Evolutionary conservation across 441 rosid species (phyloP).

Genomic region (Aleurites moluccanus): DNA sequence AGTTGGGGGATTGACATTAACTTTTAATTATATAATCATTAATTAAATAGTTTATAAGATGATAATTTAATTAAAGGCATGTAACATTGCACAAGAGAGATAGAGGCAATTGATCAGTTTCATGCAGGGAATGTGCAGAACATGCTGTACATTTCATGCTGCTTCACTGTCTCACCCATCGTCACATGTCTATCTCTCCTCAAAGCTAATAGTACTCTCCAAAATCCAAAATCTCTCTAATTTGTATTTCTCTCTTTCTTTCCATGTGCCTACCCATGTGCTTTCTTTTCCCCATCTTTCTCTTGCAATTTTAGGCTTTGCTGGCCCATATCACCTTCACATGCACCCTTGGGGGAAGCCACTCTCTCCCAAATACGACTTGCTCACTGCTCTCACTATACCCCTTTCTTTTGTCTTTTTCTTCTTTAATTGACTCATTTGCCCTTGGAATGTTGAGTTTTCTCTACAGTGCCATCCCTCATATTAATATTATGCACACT

Average conservation of each 20-base stretch:
- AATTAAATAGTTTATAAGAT: neutral
- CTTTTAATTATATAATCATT: no score
- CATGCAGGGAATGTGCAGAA: slow-evolving; percentile 64
- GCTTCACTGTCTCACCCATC: slow-evolving; percentile 46
- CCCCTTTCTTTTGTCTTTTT: neutral
- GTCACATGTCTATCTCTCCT: slow-evolving; percentile 34
- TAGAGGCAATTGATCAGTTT: slow-evolving; percentile 16
- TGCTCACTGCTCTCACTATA: neutral
- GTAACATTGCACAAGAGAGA: neutral
- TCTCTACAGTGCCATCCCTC: slow-evolving; percentile 3
- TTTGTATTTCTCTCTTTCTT: no score
- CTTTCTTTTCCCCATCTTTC: slow-evolving; percentile 16
- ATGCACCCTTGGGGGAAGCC: slow-evolving; percentile 49
- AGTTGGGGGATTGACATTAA: no score
- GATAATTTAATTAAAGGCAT: neutral
- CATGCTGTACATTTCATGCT: slow-evolving; percentile 49
- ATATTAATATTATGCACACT: no score
- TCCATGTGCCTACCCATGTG: slow-evolving; percentile 35
- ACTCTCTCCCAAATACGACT: no score
- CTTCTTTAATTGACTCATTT: neutral
- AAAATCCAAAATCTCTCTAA: neutral
- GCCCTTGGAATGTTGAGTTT: slow-evolving; percentile 6
- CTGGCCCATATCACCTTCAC: slow-evolving; percentile 60
- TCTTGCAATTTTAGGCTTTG: slow-evolving; percentile 25
- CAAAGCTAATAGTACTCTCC: neutral